Conservation (phyloP, 768 basidiomycete species). For the Hemileccinum impolitum region DNA sequence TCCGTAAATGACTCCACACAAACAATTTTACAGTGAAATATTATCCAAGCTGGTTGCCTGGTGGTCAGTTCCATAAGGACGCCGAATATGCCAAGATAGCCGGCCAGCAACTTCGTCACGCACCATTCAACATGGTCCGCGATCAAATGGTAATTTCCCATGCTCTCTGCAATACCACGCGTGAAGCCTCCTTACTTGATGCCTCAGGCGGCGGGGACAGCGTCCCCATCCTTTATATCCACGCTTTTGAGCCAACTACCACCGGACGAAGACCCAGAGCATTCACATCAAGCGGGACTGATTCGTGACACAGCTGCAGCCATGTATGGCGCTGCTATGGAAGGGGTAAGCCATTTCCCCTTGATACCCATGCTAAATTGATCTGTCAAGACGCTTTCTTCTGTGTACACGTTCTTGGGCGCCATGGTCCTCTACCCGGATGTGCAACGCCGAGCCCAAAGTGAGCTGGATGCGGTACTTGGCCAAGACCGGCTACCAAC, state of each 20-base stretch:
- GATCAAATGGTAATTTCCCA: slow-evolving; percentile 5
- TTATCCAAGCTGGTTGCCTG: slow-evolving; percentile 12
- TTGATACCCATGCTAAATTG: neutral
- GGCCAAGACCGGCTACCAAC: neutral
- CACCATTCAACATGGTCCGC: slow-evolving; percentile 8
- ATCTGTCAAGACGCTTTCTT: neutral
- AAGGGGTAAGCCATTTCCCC: neutral
- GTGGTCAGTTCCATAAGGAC: slow-evolving; percentile 5
- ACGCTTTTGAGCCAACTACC: neutral
- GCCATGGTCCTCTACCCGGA: neutral
- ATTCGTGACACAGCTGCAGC: neutral
- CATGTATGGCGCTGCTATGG: neutral
- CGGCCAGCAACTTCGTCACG: neutral
- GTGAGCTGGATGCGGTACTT: neutral
- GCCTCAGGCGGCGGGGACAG: neutral
- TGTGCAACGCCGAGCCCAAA: neutral
- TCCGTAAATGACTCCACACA: too few relatives aligned
- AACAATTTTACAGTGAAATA: slow-evolving; percentile 2
- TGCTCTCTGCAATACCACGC: neutral
- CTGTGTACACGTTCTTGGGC: neutral
- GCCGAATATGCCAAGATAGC: neutral
- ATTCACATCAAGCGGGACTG: neutral
- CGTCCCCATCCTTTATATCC: neutral
- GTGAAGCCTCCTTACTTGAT: neutral
- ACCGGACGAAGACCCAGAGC: neutral